These are phyloP conservation scores for Diaporthe humulicola DNA, from an alignment of 2,329 filamentous ascomycete species.

Conservation along the genomic window DNA sequence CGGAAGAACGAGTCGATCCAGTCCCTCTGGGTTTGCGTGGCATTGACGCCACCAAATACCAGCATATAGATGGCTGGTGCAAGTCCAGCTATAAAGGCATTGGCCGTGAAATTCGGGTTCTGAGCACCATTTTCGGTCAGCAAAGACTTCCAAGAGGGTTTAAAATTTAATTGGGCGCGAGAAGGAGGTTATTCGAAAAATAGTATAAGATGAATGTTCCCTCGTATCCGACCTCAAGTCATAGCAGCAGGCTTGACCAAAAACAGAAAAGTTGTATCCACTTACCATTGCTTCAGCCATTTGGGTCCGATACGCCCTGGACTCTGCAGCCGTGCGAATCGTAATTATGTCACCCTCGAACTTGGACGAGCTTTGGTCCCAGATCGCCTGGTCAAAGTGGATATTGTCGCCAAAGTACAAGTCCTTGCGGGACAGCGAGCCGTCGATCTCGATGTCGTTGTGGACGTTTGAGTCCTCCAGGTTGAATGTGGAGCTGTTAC, in stretches of 20 bases:
- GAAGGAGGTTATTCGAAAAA: background rate
- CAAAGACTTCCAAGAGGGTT: too few species aligned
- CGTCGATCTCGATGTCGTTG: conserved; percentile 43
- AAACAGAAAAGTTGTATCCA: background rate
- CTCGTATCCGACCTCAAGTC: too few species aligned
- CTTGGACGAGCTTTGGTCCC: conserved; percentile 36
- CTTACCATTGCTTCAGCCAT: background rate
- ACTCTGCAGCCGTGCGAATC: conserved; percentile 40
- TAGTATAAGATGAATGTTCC: background rate
- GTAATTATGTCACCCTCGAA: conserved; percentile 42
- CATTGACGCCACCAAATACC: conserved; percentile 41
- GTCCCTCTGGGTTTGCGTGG: conserved; percentile 39
- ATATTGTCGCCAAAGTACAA: conserved; percentile 33
- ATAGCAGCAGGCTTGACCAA: background rate
- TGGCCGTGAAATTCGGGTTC: conserved; percentile 11
- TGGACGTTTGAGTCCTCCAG: conserved; percentile 42
- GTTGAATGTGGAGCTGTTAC: conserved; percentile 42
- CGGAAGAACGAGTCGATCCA: conserved; percentile 43
- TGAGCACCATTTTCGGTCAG: background rate
- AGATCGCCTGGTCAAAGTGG: conserved; percentile 23
- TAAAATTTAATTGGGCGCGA: too few species aligned
- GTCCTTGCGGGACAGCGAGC: conserved; percentile 48
- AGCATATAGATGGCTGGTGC: conserved; percentile 43
- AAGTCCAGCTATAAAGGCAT: background rate
- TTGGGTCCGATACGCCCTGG: background rate